Percentiles rank a stretch among this genome's conserved stretches.
These are phyloP conservation scores for Rhizophora mangle DNA, from an alignment of 345 rosid genomes.

Conservation along the genomic window DNA sequence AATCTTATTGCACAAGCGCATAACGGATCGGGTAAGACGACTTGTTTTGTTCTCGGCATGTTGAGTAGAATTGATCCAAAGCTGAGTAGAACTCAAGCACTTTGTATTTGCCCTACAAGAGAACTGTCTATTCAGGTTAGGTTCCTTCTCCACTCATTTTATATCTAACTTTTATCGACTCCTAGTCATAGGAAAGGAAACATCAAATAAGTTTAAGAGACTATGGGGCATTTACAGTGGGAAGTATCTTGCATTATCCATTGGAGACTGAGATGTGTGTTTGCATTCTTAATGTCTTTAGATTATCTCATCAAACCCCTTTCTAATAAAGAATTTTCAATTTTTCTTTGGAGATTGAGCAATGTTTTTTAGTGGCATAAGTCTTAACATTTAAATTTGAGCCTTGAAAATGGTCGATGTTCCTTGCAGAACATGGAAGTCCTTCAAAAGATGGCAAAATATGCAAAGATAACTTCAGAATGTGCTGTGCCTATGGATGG, in stretches of 20 bases:
- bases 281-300: too few relatives aligned
- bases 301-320: too few relatives aligned
- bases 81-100: conserved; percentile 65
- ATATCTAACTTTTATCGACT: background rate
- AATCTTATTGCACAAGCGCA: conserved; percentile 92
- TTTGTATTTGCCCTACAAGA: conserved; percentile 94
- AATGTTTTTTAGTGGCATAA: background rate
- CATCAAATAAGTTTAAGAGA: too few relatives aligned
- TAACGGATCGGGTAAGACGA: conserved; percentile 96
- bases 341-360: background rate
- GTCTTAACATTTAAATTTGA: background rate
- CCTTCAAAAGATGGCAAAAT: conserved; percentile 86
- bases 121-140: conserved; percentile 89
- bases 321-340: too few relatives aligned
- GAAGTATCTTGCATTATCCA: too few relatives aligned
- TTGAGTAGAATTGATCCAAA: conserved; percentile 72
- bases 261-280: too few relatives aligned
- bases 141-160: background rate
- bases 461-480: conserved; percentile 72
- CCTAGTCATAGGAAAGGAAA: background rate
- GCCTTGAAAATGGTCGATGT: conserved; percentile 1
- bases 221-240: too few relatives aligned
- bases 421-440: conserved; percentile 78
- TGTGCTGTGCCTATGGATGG: conserved; percentile 68
- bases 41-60: conserved; percentile 97